phyloP scores from a whole-genome alignment of 257 asterid genomes.

The Parsonsia alboflavescens region DNA sequence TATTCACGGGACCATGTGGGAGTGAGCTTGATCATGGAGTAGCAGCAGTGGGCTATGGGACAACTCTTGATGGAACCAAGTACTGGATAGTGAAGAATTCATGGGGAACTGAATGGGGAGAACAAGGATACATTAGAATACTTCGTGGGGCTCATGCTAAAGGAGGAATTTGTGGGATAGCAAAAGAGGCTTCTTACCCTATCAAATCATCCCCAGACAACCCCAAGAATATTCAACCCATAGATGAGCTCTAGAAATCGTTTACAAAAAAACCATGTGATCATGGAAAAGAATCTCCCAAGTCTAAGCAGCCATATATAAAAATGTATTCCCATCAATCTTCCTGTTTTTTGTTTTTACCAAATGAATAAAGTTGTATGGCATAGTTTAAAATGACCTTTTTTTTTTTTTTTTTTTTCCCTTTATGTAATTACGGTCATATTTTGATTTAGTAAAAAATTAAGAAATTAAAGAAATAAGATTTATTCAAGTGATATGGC shows the following conservation, averaged over 20 bases:
- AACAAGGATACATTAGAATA: constrained; percentile 58
- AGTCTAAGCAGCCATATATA: no score
- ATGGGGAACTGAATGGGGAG: constrained; percentile 75
- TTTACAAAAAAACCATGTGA: no score
- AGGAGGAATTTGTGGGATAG: constrained; percentile 69
- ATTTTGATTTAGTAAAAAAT: no score
- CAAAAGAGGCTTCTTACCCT: constrained; percentile 74
- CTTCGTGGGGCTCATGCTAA: constrained; percentile 36
- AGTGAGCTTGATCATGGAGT: constrained; percentile 79
- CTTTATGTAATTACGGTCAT: no score
- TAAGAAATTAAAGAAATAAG: no score
- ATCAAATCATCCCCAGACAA: constrained; percentile 47
- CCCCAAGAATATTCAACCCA: constrained; percentile 34
- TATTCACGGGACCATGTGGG: constrained; percentile 52
- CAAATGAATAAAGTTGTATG: no score
- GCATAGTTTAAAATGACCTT: no score
- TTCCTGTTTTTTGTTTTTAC: no score
- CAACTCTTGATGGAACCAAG: constrained; percentile 54
- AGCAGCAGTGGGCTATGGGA: constrained; percentile 67
- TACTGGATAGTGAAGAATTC: constrained; percentile 79
- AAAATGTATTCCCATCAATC: background rate
- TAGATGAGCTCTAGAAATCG: constrained; percentile 54
- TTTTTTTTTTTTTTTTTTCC: no score
- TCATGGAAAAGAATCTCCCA: no score
- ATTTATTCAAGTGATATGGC: no score